Conservation (phyloP, 495 filamentous ascomycete species). For the Geopyxis carbonaria region DNA sequence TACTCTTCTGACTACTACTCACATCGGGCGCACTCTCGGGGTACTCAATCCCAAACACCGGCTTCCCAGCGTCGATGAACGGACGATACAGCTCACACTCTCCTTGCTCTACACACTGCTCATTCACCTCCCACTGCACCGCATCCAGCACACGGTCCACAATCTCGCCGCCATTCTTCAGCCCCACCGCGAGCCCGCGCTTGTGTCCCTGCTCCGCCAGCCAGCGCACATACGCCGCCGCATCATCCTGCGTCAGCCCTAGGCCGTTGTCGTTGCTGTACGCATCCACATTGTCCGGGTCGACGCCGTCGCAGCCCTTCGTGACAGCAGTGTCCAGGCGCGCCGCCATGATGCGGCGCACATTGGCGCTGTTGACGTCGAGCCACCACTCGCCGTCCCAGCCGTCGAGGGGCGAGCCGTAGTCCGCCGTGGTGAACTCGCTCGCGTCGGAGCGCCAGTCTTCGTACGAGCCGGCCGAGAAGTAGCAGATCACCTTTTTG, state of each 20-base stretch:
- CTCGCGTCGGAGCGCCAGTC: slow-evolving; percentile 38
- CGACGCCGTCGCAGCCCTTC: slow-evolving; percentile 54
- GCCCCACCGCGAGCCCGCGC: slow-evolving; percentile 37
- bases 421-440: slow-evolving; percentile 35
- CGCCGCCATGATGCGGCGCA: slow-evolving; percentile 42
- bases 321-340: slow-evolving; percentile 38
- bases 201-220: slow-evolving; percentile 36
- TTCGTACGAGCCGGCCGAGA: slow-evolving; percentile 43
- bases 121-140: slow-evolving; percentile 54
- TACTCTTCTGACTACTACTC: no score
- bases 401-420: slow-evolving; percentile 37
- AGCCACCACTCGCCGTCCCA: slow-evolving; percentile 57
- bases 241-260: slow-evolving; percentile 35
- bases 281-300: slow-evolving; percentile 56
- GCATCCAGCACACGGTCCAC: slow-evolving; percentile 37
- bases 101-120: slow-evolving; percentile 51
- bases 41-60: no score
- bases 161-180: slow-evolving; percentile 50
- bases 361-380: slow-evolving; percentile 36
- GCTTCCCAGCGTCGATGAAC: no score
- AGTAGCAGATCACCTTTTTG: slow-evolving; percentile 55
- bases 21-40: no score
- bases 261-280: slow-evolving; percentile 45
- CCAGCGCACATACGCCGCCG: slow-evolving; percentile 42
- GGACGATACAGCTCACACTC: no score